Evolutionary conservation across 2,329 filamentous ascomycete genomes (phyloP), one percentile per base, ranked within the genome.

Genomic region (Endocalyx cinctus): DNA sequence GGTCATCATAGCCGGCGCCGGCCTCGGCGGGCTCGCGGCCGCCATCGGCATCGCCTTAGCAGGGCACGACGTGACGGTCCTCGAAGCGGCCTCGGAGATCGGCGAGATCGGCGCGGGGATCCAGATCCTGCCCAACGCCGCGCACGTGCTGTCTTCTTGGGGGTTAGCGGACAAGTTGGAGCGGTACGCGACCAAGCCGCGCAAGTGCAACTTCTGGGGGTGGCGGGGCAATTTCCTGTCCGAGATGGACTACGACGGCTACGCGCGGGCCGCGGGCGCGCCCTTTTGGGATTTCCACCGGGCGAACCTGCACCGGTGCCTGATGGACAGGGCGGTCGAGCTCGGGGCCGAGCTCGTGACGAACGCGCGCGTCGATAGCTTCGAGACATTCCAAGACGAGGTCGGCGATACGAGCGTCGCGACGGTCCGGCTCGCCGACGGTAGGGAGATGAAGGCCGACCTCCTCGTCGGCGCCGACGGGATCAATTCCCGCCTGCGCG

Each of bases 251-350:
- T 74, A 72, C 31, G 47, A 63, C 11, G 60, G 58, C 3, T 66
- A 63, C 11, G 50, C 54, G 12, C 39, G 41, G 11, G 53, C 46
- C 8, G 27, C 44, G 2, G 61, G 62, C 3, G 61, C 57, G 17
- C 69, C 61, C 16, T 76, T 74, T 43, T 70, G 67, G 54, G 71
- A 75, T 41, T 74, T 77, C 25, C 72, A 77, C 43, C 63, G 72
- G 8, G 69, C 70, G 3, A 67, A 72, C 38, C 46, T 76, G 14
- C 72, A 76, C 25, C 56, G 52, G 20, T 64, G 61, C 25, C 54
- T 77, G 5, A 45, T 75, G 3, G 57, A 66, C 4, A 50, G 69
- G 22, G 69, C 70, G 4, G 34, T 58, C 4, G 64, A 71, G 35
- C 52, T 77, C 1, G 73, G 73, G 0, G 69, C 62, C 0, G 51